Conservation (phyloP, 108 stramenopile species). For the Skeletonema potamos region DNA sequence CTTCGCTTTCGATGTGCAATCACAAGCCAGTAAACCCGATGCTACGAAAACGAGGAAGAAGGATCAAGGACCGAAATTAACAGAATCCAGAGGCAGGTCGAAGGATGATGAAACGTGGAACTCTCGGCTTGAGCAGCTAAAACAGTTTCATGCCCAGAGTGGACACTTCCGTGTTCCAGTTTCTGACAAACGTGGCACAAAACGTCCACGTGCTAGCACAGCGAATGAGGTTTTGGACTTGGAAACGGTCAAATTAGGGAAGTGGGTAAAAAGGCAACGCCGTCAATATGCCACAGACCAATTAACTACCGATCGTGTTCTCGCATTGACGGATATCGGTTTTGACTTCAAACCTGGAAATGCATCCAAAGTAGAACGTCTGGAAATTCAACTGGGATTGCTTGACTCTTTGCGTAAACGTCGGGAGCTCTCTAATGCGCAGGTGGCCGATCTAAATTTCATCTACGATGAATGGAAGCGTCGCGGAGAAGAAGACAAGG, state of each 20-base stretch:
- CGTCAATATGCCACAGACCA: constrained; percentile 5
- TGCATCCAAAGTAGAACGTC: constrained; percentile 7
- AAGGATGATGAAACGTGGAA: constrained; percentile 15
- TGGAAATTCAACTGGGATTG: constrained; percentile 9
- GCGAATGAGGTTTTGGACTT: neutral
- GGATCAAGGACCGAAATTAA: neutral
- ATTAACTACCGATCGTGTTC: constrained; percentile 5
- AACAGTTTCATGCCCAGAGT: constrained; percentile 6
- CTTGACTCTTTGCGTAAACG: constrained; percentile 20
- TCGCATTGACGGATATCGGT: constrained; percentile 8
- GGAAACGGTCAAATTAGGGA: constrained; percentile 13
- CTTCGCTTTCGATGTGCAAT: neutral
- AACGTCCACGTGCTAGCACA: constrained; percentile 10
- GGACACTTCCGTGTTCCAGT: constrained; percentile 18
- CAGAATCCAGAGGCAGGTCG: neutral
- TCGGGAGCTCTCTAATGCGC: constrained; percentile 14
- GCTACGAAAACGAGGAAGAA: neutral
- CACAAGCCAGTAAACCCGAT: neutral
- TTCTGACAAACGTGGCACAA: constrained; percentile 3
- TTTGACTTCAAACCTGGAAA: constrained; percentile 24
- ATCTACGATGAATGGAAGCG: constrained; percentile 29
- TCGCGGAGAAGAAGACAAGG: constrained; percentile 1
- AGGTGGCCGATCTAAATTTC: constrained; percentile 15
- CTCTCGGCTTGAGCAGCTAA: constrained; percentile 8
- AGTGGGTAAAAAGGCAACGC: constrained; percentile 23